A percentile compares a stretch with the other conserved stretches of the same genome.
These are phyloP conservation scores for Backusella liffmaniae DNA, from an alignment of 192 early-diverging fungal species.

Conservation along the genomic window DNA sequence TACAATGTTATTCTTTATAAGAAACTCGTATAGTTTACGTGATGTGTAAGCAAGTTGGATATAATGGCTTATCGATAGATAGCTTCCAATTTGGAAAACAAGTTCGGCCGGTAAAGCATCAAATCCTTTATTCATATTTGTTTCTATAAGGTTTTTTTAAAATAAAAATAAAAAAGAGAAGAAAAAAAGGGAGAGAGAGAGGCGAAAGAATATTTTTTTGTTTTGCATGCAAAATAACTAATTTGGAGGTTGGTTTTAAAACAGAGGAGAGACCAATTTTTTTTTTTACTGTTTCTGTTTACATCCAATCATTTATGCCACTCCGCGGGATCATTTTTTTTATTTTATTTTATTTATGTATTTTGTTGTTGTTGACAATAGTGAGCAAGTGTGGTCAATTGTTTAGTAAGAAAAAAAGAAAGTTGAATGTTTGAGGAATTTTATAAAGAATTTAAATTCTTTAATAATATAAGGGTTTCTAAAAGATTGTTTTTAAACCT, in stretches of 20 bases:
- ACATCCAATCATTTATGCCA: not conserved
- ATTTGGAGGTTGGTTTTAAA: not conserved
- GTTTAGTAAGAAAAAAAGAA: not conserved
- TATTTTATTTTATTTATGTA: not conserved
- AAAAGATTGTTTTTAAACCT: not conserved
- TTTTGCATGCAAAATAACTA: not conserved
- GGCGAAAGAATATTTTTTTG: not conserved
- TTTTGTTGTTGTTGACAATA: not conserved
- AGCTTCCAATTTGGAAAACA: not conserved
- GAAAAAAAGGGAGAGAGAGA: not conserved
- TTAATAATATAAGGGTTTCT: not conserved
- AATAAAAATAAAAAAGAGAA: not conserved
- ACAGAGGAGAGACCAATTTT: not conserved
- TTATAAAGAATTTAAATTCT: slow-evolving; percentile 6
- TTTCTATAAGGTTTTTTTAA: not conserved
- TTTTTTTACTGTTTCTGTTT: not conserved
- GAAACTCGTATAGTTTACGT: not conserved
- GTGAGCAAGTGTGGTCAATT: not conserved
- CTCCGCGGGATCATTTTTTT: not conserved
- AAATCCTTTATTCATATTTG: not conserved
- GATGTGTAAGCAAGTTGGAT: not conserved
- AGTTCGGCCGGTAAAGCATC: not conserved
- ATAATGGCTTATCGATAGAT: not conserved
- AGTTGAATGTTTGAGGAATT: not conserved
- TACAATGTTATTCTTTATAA: not conserved